Conservation (phyloP, 768 basidiomycete genomes). For the Tricholomella constricta region DNA sequence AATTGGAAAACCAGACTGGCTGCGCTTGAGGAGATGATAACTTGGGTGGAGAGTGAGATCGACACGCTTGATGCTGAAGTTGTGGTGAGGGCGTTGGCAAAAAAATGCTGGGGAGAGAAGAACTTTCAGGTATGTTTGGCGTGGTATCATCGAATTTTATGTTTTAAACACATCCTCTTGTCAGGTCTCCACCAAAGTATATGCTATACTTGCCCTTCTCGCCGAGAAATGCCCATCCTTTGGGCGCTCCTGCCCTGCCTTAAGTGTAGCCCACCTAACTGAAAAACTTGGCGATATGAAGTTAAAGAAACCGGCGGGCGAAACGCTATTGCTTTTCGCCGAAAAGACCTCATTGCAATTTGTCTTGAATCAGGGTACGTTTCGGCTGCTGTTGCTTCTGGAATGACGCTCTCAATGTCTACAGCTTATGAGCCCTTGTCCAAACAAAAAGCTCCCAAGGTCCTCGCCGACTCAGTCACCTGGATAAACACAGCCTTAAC, state of each 20-base stretch:
- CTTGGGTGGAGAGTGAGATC: slow-evolving; percentile 76
- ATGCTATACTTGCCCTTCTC: slow-evolving; percentile 70
- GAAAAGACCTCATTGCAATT: slow-evolving; percentile 96
- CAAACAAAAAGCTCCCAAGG: slow-evolving; percentile 97
- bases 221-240: slow-evolving; percentile 83
- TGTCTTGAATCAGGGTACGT: slow-evolving; percentile 83
- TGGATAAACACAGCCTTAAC: slow-evolving; percentile 87
- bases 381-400: background rate
- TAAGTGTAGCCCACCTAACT: slow-evolving; percentile 77
- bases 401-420: slow-evolving; percentile 6
- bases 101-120: slow-evolving; percentile 98
- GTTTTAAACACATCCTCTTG: slow-evolving; percentile 5
- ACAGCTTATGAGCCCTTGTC: slow-evolving; percentile 90
- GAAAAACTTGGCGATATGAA: slow-evolving; percentile 98
- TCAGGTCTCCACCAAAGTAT: slow-evolving; percentile 90
- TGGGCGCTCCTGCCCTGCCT: slow-evolving; percentile 79
- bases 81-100: slow-evolving; percentile 80
- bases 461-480: slow-evolving; percentile 83
- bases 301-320: slow-evolving; percentile 94
- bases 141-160: background rate
- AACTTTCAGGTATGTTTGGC: slow-evolving; percentile 81
- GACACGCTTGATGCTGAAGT: slow-evolving; percentile 83
- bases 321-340: slow-evolving; percentile 77
- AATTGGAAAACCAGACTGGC: slow-evolving; percentile 94
- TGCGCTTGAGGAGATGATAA: slow-evolving; percentile 81